A percentile compares a stretch with the other conserved stretches of the same genome.
Evolutionary conservation across 768 basidiomycete species (phyloP).

Genomic region (Boletus reticulatus): DNA sequence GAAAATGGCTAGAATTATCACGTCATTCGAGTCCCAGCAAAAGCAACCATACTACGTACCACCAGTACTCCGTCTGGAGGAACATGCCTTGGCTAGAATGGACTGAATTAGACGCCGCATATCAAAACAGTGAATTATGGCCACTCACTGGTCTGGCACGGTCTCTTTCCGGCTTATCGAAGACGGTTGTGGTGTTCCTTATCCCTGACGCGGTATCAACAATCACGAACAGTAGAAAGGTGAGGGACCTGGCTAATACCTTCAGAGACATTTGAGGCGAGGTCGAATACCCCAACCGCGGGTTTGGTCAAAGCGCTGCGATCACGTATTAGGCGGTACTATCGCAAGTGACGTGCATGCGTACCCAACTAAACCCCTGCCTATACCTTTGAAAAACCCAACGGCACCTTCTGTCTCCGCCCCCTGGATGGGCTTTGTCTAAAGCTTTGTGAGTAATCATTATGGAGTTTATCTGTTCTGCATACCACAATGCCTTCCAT

Average conservation of each 20-base stretch:
- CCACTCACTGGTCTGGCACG: conserved; percentile 71
- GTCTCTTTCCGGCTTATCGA: conserved; percentile 88
- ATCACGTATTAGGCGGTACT: background rate
- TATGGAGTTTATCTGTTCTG: conserved; percentile 10
- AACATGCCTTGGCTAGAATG: conserved; percentile 74
- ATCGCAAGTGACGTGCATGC: background rate
- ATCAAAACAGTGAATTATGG: background rate
- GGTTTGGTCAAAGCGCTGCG: conserved; percentile 91
- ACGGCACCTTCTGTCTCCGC: conserved; percentile 92
- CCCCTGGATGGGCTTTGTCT: conserved; percentile 98
- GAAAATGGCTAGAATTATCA: conserved; percentile 68
- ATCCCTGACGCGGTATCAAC: conserved; percentile 58
- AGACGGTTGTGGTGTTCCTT: conserved; percentile 97
- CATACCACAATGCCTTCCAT: conserved; percentile 91
- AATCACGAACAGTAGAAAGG: background rate
- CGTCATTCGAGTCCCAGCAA: background rate
- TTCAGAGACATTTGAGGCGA: conserved; percentile 93
- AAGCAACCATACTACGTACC: conserved; percentile 42
- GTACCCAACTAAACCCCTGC: conserved; percentile 94
- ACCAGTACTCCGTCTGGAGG: conserved; percentile 85
- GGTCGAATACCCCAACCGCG: conserved; percentile 93
- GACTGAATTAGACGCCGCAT: background rate
- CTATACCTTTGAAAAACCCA: conserved; percentile 98
- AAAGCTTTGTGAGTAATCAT: conserved; percentile 5
- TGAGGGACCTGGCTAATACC: conserved; percentile 40